These are phyloP conservation scores for Pleurotus ostreatus DNA, from an alignment of 768 basidiomycete genomes.

Conservation along the genomic window DNA sequence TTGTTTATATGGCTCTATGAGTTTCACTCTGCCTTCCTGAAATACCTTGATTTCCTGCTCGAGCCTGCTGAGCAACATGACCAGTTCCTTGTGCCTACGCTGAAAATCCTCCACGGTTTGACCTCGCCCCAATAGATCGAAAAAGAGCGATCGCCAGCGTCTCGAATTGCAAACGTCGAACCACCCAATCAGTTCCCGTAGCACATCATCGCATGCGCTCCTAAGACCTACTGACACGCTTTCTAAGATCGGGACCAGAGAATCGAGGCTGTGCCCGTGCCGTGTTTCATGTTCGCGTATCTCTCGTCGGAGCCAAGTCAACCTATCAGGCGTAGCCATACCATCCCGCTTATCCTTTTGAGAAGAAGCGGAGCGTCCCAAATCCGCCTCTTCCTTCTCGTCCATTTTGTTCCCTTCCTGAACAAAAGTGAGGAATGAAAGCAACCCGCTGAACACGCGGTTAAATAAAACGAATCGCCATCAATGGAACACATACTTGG, in stretches of 20 bases:
- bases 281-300: slow-evolving; percentile 29
- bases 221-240: slow-evolving; percentile 31
- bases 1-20: slow-evolving; percentile 36
- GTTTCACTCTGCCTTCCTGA: slow-evolving; percentile 27
- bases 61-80: slow-evolving; percentile 19
- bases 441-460: slow-evolving; percentile 24
- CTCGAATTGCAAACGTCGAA: slow-evolving; percentile 30
- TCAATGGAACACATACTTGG: slow-evolving; percentile 22
- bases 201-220: slow-evolving; percentile 22
- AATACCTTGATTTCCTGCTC: slow-evolving; percentile 6
- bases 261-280: slow-evolving; percentile 39
- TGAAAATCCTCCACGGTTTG: slow-evolving; percentile 14
- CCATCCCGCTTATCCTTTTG: neutral
- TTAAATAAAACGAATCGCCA: neutral
- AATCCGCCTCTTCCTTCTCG: slow-evolving; percentile 16
- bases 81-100: slow-evolving; percentile 21
- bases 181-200: slow-evolving; percentile 26
- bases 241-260: slow-evolving; percentile 35
- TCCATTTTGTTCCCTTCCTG: slow-evolving; percentile 25
- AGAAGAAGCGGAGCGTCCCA: slow-evolving; percentile 22
- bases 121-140: slow-evolving; percentile 8
- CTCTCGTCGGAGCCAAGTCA: slow-evolving; percentile 22
- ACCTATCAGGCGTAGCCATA: slow-evolving; percentile 22
- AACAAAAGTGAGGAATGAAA: slow-evolving; percentile 34
- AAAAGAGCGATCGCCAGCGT: slow-evolving; percentile 30